Evolutionary conservation across 2,329 filamentous ascomycete genomes (phyloP), one percentile per base, ranked within the genome.

Genomic region (Verticillium longisporum): DNA sequence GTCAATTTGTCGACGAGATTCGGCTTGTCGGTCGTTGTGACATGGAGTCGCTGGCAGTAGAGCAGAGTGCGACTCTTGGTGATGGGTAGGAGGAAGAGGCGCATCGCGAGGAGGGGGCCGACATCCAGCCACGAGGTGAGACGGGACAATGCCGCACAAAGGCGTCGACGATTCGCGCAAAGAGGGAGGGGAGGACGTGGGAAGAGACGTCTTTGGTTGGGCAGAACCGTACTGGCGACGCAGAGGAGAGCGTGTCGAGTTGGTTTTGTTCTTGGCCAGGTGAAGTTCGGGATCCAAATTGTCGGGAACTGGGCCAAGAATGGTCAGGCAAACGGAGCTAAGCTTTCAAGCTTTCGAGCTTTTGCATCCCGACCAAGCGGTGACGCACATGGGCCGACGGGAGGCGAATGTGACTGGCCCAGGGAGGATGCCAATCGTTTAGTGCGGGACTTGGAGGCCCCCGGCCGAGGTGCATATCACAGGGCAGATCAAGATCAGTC

Each of bases 51-150:
- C 72, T 97, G 90, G 76, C 91, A 96, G 80, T 97, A 98, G 70
- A 99, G 87, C 64, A 99, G 86, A 58, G 92, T 93, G 70, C 93
- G 89, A 71, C 90, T 87, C 66, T 92, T 96, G 62, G 94, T 96
- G 69, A 99, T 89, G 64, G 95, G 95, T 61, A 99, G 85, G 66
- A 99, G 87, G 77, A 92, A 97, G 75, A 99, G 84, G 73, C 92
- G 91, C 95, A 99, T 98, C 9, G 54, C 32, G 54, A 33, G n/a
- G 54, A 55, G 6, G 31, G 54, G 26, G 54, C n/a, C 45, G n/a
- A 18, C 45, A 53, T 53, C 18, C 45, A 53, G 38, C 38, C n/a
- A n/a, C 7, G 38, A 53, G 45, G n/a, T 13, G n/a, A 50, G 18
- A 18, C 9, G 41, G 41, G 41, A 1, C 34, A 36, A 36, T 36